A percentile compares a stretch with the other conserved stretches of the same genome.
Conservation (phyloP, 148 eudicot species). For the Suaeda aralocaspica region DNA sequence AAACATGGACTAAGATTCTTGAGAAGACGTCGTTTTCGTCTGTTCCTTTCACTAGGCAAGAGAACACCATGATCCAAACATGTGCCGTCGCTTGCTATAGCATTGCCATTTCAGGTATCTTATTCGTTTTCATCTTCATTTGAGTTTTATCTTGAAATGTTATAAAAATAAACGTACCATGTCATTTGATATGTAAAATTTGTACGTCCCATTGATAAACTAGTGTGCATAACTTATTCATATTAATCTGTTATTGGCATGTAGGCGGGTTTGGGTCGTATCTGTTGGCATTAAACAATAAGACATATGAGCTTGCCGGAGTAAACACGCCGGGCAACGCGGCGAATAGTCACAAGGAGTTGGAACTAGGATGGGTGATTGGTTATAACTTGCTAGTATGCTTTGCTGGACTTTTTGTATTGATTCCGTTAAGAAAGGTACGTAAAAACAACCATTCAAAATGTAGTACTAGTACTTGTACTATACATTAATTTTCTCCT, state of each 20-base stretch:
- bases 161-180: too few species aligned
- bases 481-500: neutral
- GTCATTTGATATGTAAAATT: too few species aligned
- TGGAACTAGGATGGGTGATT: conserved; percentile 33
- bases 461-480: too few species aligned
- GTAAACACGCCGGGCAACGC: conserved; percentile 16
- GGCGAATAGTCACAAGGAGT: conserved; percentile 32
- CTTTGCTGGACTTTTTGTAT: conserved; percentile 33
- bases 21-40: conserved; percentile 23
- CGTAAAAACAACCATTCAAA: too few species aligned
- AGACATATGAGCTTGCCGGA: conserved; percentile 29
- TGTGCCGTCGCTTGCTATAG: conserved; percentile 45
- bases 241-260: too few species aligned
- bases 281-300: conserved; percentile 25
- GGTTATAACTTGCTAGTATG: conserved; percentile 27
- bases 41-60: conserved; percentile 33
- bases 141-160: neutral
- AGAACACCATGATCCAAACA: conserved; percentile 40
- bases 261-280: conserved; percentile 23
- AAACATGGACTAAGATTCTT: conserved; percentile 31
- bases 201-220: too few species aligned
- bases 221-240: too few species aligned
- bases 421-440: conserved; percentile 39
- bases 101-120: conserved; percentile 34
- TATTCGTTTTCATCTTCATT: neutral